A percentile compares a stretch with the other conserved stretches of the same genome.
phyloP scores from a whole-genome alignment of 768 basidiomycete species.

The Saitozyma sp. region DNA sequence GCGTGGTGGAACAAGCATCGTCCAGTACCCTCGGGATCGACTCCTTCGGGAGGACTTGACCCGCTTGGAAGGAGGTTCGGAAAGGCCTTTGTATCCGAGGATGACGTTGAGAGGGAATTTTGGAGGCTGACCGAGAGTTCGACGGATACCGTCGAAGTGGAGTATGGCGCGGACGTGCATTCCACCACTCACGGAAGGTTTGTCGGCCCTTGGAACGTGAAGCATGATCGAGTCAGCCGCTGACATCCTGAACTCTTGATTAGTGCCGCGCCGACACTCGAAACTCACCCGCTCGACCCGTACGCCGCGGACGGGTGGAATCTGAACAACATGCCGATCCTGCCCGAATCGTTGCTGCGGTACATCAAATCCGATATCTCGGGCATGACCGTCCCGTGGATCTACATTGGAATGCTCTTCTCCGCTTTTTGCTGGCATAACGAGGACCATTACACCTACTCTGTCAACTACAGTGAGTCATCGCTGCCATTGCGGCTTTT shows the following conservation, averaged over 20 bases:
- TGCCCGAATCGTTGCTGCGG: slow-evolving; percentile 86
- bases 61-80: slow-evolving; percentile 32
- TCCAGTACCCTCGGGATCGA: slow-evolving; percentile 57
- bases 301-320: slow-evolving; percentile 96
- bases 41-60: slow-evolving; percentile 6
- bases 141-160: slow-evolving; percentile 90
- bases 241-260: slow-evolving; percentile 1
- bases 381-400: slow-evolving; percentile 99
- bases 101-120: slow-evolving; percentile 91
- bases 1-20: slow-evolving; percentile 84
- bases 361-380: slow-evolving; percentile 99
- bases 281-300: slow-evolving; percentile 82
- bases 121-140: slow-evolving; percentile 92
- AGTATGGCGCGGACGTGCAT: slow-evolving; percentile 99
- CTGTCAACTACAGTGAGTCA: slow-evolving; percentile 78
- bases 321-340: slow-evolving; percentile 92
- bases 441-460: slow-evolving; percentile 98
- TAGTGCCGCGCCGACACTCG: slow-evolving; percentile 93
- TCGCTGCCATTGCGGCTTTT: neutral
- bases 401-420: slow-evolving; percentile 98
- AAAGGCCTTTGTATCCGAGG: slow-evolving; percentile 67
- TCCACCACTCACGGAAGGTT: slow-evolving; percentile 97
- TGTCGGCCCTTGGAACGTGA: slow-evolving; percentile 26
- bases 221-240: neutral
- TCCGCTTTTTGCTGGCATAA: slow-evolving; percentile 99